Percentiles rank a stretch among this genome's conserved stretches.
Evolutionary conservation across 805 yeast species (phyloP).

Genomic region (Zygosaccharomyces siamensis): DNA sequence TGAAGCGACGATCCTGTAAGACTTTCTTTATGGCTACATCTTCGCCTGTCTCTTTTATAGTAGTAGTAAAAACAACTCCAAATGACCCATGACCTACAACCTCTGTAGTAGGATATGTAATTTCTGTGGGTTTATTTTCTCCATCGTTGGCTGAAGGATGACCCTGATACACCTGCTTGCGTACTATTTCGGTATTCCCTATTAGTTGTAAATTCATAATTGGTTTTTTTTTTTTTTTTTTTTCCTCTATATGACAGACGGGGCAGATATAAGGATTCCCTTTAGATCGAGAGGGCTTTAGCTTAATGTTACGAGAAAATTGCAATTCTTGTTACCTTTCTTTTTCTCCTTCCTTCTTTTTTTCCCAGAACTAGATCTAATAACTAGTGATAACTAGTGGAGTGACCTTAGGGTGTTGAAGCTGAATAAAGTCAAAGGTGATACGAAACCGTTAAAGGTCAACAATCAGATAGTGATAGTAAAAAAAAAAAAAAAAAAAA

Average conservation of each 20-base stretch:
- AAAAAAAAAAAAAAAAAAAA: background rate
- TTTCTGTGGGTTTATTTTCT: slow-evolving; percentile 13
- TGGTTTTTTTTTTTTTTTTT: no score
- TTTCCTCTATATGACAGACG: no score
- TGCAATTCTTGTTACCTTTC: no score
- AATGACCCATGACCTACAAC: slow-evolving; percentile 99
- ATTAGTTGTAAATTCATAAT: slow-evolving; percentile 18
- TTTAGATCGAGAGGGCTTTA: no score
- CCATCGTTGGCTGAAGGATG: slow-evolving; percentile 12
- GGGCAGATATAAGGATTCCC: no score
- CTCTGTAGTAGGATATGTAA: slow-evolving; percentile 55
- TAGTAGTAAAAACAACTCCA: slow-evolving; percentile 93
- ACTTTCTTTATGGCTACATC: slow-evolving; percentile 93
- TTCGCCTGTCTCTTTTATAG: slow-evolving; percentile 64
- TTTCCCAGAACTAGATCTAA: no score
- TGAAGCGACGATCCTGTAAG: slow-evolving; percentile 90
- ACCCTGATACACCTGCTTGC: slow-evolving; percentile 30
- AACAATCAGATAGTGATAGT: background rate
- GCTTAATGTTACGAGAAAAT: no score
- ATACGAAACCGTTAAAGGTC: background rate
- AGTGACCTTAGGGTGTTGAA: no score
- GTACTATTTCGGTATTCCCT: slow-evolving; percentile 28
- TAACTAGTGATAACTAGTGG: no score
- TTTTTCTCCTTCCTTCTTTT: no score
- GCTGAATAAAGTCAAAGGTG: background rate